A percentile compares a stretch with the other conserved stretches of the same genome.
phyloP scores from a whole-genome alignment of 441 rosid species.

The Adansonia gregorii region DNA sequence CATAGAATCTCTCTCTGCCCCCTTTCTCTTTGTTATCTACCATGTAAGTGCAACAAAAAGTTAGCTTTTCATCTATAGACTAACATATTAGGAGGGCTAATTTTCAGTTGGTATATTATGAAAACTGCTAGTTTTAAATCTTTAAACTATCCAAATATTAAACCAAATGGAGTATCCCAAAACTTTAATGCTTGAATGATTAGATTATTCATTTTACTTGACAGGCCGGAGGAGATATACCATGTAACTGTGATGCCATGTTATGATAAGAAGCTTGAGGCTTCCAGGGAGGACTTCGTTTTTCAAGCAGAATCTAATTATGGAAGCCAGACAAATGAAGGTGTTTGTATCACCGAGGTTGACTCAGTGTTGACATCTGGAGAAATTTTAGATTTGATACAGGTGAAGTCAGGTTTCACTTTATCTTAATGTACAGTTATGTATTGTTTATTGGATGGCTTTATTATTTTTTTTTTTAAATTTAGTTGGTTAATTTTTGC shows the following conservation, averaged over 20 bases:
- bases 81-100: neutral
- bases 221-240: slow-evolving; percentile 78
- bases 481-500: slow-evolving; percentile 34
- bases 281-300: slow-evolving; percentile 81
- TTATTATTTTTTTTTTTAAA: neutral
- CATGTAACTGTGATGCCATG: slow-evolving; percentile 98
- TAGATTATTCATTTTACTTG: slow-evolving; percentile 31
- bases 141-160: neutral
- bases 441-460: neutral
- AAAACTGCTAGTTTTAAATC: slow-evolving; percentile 1
- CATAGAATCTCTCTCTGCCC: neutral
- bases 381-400: slow-evolving; percentile 81
- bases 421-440: slow-evolving; percentile 21
- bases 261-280: slow-evolving; percentile 97
- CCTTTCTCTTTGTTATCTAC: neutral
- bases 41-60: neutral
- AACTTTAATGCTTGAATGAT: slow-evolving; percentile 13
- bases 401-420: slow-evolving; percentile 49
- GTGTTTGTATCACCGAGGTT: slow-evolving; percentile 60
- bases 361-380: slow-evolving; percentile 93
- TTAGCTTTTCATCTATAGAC: neutral
- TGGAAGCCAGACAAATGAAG: slow-evolving; percentile 28
- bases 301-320: slow-evolving; percentile 54
- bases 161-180: neutral
- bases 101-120: slow-evolving; percentile 16